These are phyloP conservation scores for Trypanosoma cruzi DNA, from an alignment of 208 protist species.

Conservation along the genomic window DNA sequence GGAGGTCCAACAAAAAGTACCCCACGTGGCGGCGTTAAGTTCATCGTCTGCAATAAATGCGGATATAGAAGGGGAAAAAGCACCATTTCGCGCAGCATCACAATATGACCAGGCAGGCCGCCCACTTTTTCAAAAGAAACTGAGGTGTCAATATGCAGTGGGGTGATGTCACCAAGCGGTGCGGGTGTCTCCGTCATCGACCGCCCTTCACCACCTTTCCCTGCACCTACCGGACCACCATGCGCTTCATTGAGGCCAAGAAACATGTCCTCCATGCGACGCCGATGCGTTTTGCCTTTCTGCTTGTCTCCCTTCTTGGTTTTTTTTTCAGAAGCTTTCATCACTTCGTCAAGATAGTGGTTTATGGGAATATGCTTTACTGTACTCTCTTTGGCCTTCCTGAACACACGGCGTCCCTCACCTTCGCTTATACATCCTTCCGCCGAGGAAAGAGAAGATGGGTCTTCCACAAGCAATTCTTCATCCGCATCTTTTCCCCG, in stretches of 20 bases:
- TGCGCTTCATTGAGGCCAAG: constrained; percentile 14
- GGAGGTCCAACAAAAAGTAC: constrained; percentile 99
- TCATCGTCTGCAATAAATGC: constrained; percentile 52
- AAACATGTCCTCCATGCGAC: constrained; percentile 36
- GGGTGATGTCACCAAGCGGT: constrained; percentile 64
- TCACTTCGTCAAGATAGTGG: constrained; percentile 61
- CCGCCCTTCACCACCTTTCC: neutral
- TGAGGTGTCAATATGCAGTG: constrained; percentile 55
- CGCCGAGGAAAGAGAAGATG: constrained; percentile 31
- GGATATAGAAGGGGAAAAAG: constrained; percentile 83
- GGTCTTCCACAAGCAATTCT: constrained; percentile 23
- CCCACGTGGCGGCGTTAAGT: constrained; percentile 92
- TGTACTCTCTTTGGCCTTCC: constrained; percentile 57
- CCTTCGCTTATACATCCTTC: constrained; percentile 31
- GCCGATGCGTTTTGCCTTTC: constrained; percentile 21
- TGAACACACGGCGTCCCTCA: constrained; percentile 33
- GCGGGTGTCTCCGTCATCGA: constrained; percentile 18
- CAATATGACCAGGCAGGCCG: constrained; percentile 75
- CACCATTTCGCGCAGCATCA: constrained; percentile 81
- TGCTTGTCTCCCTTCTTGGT: constrained; percentile 13
- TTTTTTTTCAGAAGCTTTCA: constrained; percentile 21
- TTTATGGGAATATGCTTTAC: constrained; percentile 67
- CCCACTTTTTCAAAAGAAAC: constrained; percentile 83
- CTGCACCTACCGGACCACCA: neutral
- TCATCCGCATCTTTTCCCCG: constrained; percentile 16